A percentile compares a stretch with the other conserved stretches of the same genome.
These are phyloP conservation scores for Aspergillus quadricinctus DNA, from an alignment of 2,329 filamentous ascomycete species.

Conservation along the genomic window DNA sequence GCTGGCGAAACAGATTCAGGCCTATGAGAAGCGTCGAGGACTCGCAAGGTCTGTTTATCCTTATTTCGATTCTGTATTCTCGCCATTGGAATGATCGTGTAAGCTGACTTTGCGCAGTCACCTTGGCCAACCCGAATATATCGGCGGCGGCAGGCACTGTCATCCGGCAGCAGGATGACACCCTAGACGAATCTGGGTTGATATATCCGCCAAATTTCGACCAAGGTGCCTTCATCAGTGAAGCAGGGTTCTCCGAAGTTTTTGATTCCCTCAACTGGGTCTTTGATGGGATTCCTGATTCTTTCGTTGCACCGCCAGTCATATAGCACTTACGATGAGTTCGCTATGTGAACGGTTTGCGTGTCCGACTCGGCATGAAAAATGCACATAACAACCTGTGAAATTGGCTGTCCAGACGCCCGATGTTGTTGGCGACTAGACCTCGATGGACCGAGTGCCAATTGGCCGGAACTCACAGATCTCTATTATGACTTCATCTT, in stretches of 20 bases:
- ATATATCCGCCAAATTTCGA: conserved; percentile 34
- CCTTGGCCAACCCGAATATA: conserved; percentile 35
- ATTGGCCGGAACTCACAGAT: not conserved
- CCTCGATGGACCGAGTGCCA: not conserved
- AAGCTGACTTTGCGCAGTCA: conserved; percentile 10
- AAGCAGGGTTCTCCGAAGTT: conserved; percentile 61
- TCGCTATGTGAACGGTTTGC: not conserved
- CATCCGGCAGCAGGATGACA: conserved; percentile 25
- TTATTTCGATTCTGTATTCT: conserved; percentile 1
- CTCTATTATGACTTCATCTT: not conserved
- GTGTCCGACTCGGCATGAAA: too few species aligned
- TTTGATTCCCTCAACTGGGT: conserved; percentile 93
- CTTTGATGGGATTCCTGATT: conserved; percentile 76
- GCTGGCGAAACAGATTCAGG: conserved; percentile 62
- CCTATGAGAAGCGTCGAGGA: conserved; percentile 57
- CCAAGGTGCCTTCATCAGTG: conserved; percentile 34
- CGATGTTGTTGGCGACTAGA: too few species aligned
- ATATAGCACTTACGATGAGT: conserved; percentile 15
- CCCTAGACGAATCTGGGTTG: conserved; percentile 28
- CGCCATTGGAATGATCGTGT: conserved; percentile 19
- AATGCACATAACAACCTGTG: not conserved
- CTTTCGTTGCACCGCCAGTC: conserved; percentile 34
- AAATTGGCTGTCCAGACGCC: not conserved
- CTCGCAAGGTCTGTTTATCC: conserved; percentile 57
- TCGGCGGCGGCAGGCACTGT: conserved; percentile 22